A percentile compares a stretch with the other conserved stretches of the same genome.
phyloP scores from a whole-genome alignment of 2,329 filamentous ascomycete species.

The Alternaria ventricosa region DNA sequence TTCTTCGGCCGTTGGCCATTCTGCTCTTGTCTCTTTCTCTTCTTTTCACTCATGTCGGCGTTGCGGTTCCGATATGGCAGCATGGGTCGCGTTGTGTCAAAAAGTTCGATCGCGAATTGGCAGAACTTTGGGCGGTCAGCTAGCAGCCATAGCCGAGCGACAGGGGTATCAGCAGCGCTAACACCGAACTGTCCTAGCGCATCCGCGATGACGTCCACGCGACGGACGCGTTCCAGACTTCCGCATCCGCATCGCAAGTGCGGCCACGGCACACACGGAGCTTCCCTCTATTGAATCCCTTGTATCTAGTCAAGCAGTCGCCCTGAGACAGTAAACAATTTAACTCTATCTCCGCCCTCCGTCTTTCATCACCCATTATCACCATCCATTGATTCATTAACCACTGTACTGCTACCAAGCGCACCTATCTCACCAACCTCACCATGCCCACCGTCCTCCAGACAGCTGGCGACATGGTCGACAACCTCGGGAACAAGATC shows the following conservation, averaged over 20 bases:
- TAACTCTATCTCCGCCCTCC: neutral
- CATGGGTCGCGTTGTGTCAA: slow-evolving; percentile 19
- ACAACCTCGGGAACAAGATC: slow-evolving; percentile 22
- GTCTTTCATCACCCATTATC: neutral
- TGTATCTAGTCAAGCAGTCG: neutral
- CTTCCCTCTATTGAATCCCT: neutral
- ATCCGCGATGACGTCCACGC: slow-evolving; percentile 21
- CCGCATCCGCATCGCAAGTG: slow-evolving; percentile 1
- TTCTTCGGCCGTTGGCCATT: slow-evolving; percentile 47
- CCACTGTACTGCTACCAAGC: neutral
- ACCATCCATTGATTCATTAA: neutral
- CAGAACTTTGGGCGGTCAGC: slow-evolving; percentile 24
- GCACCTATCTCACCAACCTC: neutral
- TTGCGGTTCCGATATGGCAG: slow-evolving; percentile 13
- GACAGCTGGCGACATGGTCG: slow-evolving; percentile 36
- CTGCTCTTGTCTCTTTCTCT: slow-evolving; percentile 47
- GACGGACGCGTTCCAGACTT: slow-evolving; percentile 16
- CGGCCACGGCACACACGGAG: neutral
- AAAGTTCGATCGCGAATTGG: slow-evolving; percentile 38
- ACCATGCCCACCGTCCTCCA: slow-evolving; percentile 28
- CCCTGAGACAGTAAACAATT: neutral
- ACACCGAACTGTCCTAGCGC: neutral
- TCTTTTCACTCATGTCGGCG: slow-evolving; percentile 45
- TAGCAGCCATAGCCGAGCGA: slow-evolving; percentile 7
- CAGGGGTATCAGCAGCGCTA: neutral